Evolutionary conservation across 176 grass and related monocot species (phyloP).

Genomic region (Cenchrus americanus): DNA sequence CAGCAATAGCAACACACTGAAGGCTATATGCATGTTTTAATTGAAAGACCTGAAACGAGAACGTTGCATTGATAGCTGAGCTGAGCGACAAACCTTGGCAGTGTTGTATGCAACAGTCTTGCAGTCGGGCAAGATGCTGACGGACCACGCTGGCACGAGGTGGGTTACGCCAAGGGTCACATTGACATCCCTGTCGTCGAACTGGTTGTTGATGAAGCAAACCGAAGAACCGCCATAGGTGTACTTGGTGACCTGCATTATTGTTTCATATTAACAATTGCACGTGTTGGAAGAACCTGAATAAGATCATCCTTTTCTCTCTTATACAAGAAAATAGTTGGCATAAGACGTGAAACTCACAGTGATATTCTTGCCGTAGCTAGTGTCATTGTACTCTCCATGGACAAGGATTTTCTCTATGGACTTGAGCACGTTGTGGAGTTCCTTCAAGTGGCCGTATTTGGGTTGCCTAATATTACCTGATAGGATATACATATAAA

Average conservation of each 20-base stretch:
- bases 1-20: not conserved
- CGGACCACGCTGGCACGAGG: conserved; percentile 74
- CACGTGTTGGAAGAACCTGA: not conserved
- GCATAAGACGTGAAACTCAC: not conserved
- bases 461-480: conserved; percentile 79
- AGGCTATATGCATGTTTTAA: not conserved
- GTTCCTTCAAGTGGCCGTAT: conserved; percentile 82
- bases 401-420: conserved; percentile 67
- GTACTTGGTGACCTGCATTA: conserved; percentile 63
- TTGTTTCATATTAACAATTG: not conserved
- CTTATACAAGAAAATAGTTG: not conserved
- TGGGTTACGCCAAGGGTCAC: conserved; percentile 55
- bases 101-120: conserved; percentile 68
- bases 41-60: too few relatives aligned
- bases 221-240: conserved; percentile 34
- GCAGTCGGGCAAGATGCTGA: conserved; percentile 79
- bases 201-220: conserved; percentile 76
- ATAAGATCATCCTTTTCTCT: not conserved
- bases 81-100: conserved; percentile 51
- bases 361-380: conserved; percentile 36
- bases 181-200: conserved; percentile 48
- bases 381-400: conserved; percentile 45
- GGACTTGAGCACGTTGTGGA: conserved; percentile 59
- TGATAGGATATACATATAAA: not conserved
- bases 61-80: not conserved